phyloP scores from a whole-genome alignment of 2,329 filamentous ascomycete species.

The Hypoxylon sp. region DNA sequence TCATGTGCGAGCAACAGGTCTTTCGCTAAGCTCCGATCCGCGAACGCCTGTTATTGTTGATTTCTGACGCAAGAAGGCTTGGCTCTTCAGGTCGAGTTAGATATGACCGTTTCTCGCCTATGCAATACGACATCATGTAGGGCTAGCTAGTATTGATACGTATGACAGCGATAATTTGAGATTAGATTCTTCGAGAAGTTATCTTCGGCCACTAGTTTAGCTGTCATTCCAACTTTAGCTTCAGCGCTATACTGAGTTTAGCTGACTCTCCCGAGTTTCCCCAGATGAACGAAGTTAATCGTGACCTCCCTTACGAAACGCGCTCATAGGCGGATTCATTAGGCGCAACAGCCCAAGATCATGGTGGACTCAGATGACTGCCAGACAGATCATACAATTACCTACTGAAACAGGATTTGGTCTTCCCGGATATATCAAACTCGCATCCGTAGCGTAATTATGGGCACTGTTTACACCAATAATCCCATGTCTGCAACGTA shows the following conservation, averaged over 20 bases:
- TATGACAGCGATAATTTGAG: constrained; percentile 14
- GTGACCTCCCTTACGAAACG: constrained; percentile 2
- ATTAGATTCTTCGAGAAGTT: constrained; percentile 26
- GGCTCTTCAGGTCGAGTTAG: constrained; percentile 23
- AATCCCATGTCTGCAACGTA: too few species aligned
- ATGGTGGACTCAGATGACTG: not conserved
- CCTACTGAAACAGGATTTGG: not conserved
- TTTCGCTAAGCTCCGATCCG: constrained; percentile 39
- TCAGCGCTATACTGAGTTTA: constrained; percentile 8
- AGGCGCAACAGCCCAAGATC: not conserved
- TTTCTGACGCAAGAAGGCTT: constrained; percentile 36
- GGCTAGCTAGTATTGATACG: constrained; percentile 32
- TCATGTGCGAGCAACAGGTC: constrained; percentile 14
- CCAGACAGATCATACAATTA: not conserved
- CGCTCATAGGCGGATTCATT: not conserved
- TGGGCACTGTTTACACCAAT: too few species aligned
- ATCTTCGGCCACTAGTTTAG: constrained; percentile 9
- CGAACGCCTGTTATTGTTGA: constrained; percentile 27
- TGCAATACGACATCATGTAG: constrained; percentile 42
- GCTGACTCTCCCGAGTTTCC: constrained; percentile 9
- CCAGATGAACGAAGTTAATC: constrained; percentile 9
- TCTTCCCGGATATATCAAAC: too few species aligned
- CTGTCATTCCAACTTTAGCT: constrained; percentile 19
- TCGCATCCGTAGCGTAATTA: too few species aligned
- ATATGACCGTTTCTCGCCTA: constrained; percentile 22